Evolutionary conservation across 2,329 filamentous ascomycete species (phyloP).

Genomic region (Diaporthe sp.): DNA sequence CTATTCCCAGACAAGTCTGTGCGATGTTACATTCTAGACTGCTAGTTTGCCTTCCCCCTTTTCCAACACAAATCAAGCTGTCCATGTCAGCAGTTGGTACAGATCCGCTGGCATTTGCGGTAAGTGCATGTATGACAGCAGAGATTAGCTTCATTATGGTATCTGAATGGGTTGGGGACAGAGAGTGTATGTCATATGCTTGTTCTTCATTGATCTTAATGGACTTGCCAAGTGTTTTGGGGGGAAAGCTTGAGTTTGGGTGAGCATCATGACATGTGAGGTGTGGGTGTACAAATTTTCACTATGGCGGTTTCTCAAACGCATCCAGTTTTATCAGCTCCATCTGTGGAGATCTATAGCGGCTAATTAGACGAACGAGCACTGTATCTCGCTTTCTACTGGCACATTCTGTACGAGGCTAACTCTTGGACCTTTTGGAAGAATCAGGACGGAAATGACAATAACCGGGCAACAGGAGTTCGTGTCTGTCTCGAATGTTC

Average conservation of each 20-base stretch:
- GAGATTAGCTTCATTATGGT: neutral
- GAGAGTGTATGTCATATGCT: neutral
- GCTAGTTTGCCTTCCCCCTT: neutral
- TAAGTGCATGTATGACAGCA: neutral
- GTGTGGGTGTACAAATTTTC: neutral
- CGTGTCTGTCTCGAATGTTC: neutral
- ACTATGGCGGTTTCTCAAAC: neutral
- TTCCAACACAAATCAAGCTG: neutral
- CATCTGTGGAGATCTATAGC: neutral
- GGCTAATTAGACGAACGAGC: neutral
- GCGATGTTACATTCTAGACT: neutral
- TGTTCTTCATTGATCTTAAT: neutral
- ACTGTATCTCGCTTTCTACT: neutral
- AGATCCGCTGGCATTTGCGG: neutral
- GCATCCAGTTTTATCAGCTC: neutral
- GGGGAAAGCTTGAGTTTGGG: neutral
- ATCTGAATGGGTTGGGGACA: neutral
- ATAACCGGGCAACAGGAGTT: neutral
- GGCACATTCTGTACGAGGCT: neutral
- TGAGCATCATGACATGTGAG: neutral
- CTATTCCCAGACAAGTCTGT: conserved; percentile 13
- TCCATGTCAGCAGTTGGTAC: neutral
- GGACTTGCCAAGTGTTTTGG: neutral
- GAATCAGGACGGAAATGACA: neutral
- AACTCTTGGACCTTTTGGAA: neutral